Conservation (phyloP, 2,329 filamentous ascomycete genomes). For the Canariomyces notabilis region DNA sequence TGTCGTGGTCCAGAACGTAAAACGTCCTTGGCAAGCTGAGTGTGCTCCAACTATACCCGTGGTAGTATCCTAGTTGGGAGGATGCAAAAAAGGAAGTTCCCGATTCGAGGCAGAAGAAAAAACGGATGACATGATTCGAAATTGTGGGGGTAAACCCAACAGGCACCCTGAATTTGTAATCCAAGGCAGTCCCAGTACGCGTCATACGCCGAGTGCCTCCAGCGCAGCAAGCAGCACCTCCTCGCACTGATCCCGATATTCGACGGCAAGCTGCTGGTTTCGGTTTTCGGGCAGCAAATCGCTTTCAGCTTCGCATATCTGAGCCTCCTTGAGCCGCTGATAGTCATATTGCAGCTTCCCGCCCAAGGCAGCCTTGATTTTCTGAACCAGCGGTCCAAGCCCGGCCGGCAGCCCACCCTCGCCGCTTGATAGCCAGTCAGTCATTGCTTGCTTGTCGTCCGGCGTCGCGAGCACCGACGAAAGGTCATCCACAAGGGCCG, state of each 20-base stretch:
- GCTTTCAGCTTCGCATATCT: slow-evolving; percentile 36
- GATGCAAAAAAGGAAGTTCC: too few relatives aligned
- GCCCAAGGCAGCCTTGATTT: slow-evolving; percentile 33
- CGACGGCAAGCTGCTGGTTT: slow-evolving; percentile 44
- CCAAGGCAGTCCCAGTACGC: not conserved
- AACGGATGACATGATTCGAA: not conserved
- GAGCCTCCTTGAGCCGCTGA: slow-evolving; percentile 42
- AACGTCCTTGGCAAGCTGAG: too few relatives aligned
- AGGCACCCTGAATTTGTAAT: not conserved
- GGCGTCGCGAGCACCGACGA: slow-evolving; percentile 25
- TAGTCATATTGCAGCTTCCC: slow-evolving; percentile 36
- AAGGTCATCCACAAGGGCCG: slow-evolving; percentile 49
- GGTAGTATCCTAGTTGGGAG: too few relatives aligned
- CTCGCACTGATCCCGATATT: slow-evolving; percentile 46
- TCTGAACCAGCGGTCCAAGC: slow-evolving; percentile 29
- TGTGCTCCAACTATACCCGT: too few relatives aligned
- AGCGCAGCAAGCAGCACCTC: slow-evolving; percentile 41
- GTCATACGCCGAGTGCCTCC: slow-evolving; percentile 1
- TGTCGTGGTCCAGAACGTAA: too few relatives aligned
- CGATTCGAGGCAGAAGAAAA: not conserved
- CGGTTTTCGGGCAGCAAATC: slow-evolving; percentile 30
- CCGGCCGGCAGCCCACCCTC: slow-evolving; percentile 24
- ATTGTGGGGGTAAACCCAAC: not conserved
- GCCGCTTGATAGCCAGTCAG: slow-evolving; percentile 21
- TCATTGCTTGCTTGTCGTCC: slow-evolving; percentile 13